Conservation (phyloP, 2,329 filamentous ascomycete genomes). For the Colletotrichum musae region DNA sequence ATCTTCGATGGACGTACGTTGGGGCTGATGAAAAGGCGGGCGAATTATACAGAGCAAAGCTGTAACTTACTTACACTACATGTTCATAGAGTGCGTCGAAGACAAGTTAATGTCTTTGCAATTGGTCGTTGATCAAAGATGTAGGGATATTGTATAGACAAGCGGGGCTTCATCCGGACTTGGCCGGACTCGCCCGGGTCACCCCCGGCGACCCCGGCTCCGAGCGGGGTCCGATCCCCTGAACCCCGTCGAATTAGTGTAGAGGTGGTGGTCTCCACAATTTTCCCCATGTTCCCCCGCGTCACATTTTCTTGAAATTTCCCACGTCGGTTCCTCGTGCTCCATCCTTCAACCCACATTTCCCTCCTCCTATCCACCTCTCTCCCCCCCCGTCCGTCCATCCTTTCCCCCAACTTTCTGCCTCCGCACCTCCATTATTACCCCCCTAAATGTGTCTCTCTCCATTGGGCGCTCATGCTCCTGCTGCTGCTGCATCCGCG, state of each 20-base stretch:
- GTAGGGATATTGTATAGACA: too few species aligned
- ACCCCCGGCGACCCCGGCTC: background rate
- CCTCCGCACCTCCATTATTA: slow-evolving; percentile 14
- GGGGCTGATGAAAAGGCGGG: background rate
- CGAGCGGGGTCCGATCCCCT: too few species aligned
- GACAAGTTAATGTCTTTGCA: too few species aligned
- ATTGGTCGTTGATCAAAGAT: too few species aligned
- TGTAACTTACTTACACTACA: background rate
- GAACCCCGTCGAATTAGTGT: too few species aligned
- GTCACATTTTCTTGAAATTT: background rate
- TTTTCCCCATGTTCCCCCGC: background rate
- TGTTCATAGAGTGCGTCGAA: background rate
- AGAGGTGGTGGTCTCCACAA: background rate
- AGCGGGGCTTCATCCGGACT: background rate
- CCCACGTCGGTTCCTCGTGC: background rate
- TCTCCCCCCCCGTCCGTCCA: background rate
- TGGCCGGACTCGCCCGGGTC: background rate
- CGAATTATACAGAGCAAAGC: background rate
- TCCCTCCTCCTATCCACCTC: background rate
- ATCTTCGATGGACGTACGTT: background rate
- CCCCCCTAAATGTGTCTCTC: slow-evolving; percentile 24
- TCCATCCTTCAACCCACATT: slow-evolving; percentile 1
- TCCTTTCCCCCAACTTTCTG: background rate
- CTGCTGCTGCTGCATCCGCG: slow-evolving; percentile 7
- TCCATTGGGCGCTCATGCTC: background rate